Percentiles rank a stretch among this genome's conserved stretches.
Conservation (phyloP, 306 rosid genomes). For the Trifolium repens region DNA sequence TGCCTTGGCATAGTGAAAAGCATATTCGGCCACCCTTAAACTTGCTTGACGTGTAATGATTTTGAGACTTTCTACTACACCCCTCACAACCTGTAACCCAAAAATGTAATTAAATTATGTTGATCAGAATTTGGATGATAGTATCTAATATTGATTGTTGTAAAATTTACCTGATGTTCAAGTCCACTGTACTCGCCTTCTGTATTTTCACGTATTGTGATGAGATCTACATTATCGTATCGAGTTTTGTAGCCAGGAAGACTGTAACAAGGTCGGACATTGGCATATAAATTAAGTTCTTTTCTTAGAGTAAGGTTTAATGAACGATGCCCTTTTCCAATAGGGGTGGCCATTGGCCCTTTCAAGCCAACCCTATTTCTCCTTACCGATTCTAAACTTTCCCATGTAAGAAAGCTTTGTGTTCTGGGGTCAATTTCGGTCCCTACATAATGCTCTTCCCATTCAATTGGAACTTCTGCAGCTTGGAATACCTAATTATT, state of each 20-base stretch:
- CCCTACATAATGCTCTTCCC: conserved; percentile 97
- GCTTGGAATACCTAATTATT: conserved; percentile 63
- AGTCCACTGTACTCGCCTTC: conserved; percentile 99
- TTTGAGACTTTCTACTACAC: conserved; percentile 98
- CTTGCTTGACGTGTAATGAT: conserved; percentile 98
- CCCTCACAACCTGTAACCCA: conserved; percentile 89
- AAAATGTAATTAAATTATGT: conserved; percentile 35
- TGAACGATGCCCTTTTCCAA: conserved; percentile 97
- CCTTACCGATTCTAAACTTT: conserved; percentile 91
- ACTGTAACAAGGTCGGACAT: conserved; percentile 96
- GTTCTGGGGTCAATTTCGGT: conserved; percentile 83
- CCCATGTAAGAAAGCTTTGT: conserved; percentile 97
- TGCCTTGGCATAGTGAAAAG: conserved; percentile 55
- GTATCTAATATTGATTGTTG: conserved; percentile 1
- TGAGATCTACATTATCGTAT: conserved; percentile 83
- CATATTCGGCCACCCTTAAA: conserved; percentile 98
- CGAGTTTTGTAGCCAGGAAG: conserved; percentile 96
- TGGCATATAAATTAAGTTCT: conserved; percentile 94
- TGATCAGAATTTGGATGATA: conserved; percentile 25
- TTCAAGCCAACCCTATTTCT: conserved; percentile 85
- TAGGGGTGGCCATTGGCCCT: conserved; percentile 99
- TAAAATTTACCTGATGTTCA: conserved; percentile 86
- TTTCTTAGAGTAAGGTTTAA: conserved; percentile 96
- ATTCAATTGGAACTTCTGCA: conserved; percentile 90
- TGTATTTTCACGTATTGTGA: conserved; percentile 95